These are phyloP conservation scores for Pichia californica DNA, from an alignment of 805 yeast species.

Conservation along the genomic window DNA sequence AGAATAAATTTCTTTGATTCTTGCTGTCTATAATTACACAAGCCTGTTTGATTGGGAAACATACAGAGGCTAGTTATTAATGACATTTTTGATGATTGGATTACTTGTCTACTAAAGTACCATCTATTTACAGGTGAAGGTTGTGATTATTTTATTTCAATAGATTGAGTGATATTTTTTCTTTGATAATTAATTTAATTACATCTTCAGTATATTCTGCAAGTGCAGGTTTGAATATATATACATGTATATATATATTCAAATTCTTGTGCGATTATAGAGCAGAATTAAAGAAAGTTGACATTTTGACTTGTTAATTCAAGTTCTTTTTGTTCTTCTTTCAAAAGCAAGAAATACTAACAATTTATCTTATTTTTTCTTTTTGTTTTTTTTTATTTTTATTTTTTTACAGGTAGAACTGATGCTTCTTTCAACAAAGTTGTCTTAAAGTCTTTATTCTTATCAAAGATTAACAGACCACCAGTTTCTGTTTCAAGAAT, in stretches of 20 bases:
- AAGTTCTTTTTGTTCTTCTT: not conserved
- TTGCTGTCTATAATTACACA: conserved; percentile 17
- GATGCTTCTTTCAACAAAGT: conserved; percentile 99
- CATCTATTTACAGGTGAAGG: not conserved
- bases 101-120: too few relatives aligned
- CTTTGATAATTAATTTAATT: too few relatives aligned
- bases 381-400: not conserved
- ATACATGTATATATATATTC: too few relatives aligned
- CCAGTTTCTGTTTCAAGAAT: conserved; percentile 96
- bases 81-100: not conserved
- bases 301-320: not conserved
- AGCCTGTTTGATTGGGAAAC: not conserved
- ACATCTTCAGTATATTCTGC: conserved; percentile 19
- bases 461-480: conserved; percentile 99
- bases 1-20: conserved; percentile 17
- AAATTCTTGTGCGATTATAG: conserved; percentile 34
- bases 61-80: not conserved
- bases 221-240: conserved; percentile 24
- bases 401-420: conserved; percentile 70
- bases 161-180: too few relatives aligned
- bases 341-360: conserved; percentile 15
- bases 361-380: not conserved
- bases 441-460: conserved; percentile 87
- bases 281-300: conserved; percentile 36
- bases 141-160: not conserved